Percentiles rank a stretch among this genome's conserved stretches.
Conservation (phyloP, 768 basidiomycete genomes). For the Pisolithus orientalis region DNA sequence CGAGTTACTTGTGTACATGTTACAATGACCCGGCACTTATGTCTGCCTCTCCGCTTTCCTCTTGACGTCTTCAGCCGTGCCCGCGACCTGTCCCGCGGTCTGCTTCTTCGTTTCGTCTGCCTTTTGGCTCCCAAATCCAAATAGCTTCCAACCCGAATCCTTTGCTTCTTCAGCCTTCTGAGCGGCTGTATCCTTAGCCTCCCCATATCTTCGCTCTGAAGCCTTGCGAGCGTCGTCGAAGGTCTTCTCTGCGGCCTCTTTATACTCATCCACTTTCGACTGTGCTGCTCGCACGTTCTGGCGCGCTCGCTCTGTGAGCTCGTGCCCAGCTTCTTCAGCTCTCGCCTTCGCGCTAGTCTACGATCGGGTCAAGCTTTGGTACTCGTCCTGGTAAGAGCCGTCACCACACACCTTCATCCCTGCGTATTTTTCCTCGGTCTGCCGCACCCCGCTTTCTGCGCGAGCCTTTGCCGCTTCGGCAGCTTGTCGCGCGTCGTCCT, state of each 20-base stretch:
- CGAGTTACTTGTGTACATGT: neutral
- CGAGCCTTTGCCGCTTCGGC: conserved; percentile 27
- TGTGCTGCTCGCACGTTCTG: conserved; percentile 21
- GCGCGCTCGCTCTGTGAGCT: conserved; percentile 19
- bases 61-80: conserved; percentile 25
- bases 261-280: conserved; percentile 18
- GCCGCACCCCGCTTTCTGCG: conserved; percentile 20
- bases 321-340: conserved; percentile 17
- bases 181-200: conserved; percentile 21
- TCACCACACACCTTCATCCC: conserved; percentile 28
- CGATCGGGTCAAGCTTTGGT: neutral
- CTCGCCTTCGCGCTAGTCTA: conserved; percentile 19
- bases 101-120: conserved; percentile 24
- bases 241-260: conserved; percentile 18
- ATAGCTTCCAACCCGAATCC: conserved; percentile 29
- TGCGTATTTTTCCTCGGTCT: conserved; percentile 29
- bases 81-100: conserved; percentile 20
- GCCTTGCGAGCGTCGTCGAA: conserved; percentile 18
- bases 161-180: conserved; percentile 20
- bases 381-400: neutral
- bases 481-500: conserved; percentile 9
- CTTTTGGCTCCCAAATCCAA: conserved; percentile 34
- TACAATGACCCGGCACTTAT: neutral
- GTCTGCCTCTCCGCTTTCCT: conserved; percentile 15
- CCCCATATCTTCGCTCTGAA: conserved; percentile 23